Conservation (phyloP, 441 rosid genomes). For the Jatropha multifida region DNA sequence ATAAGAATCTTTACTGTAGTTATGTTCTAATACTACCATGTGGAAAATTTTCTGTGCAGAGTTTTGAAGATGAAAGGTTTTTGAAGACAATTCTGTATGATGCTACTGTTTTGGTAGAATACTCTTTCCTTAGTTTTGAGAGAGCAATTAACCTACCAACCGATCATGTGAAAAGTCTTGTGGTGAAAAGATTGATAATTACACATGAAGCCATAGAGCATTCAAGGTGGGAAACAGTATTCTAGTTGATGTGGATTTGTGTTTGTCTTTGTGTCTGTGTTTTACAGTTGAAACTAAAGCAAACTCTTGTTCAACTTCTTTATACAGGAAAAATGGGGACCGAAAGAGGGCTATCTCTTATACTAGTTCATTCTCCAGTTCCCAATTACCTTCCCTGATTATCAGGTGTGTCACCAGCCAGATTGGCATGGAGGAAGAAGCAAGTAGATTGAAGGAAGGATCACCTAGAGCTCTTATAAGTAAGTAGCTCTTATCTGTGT, state of each 20-base stretch:
- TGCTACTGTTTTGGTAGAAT: slow-evolving; percentile 48
- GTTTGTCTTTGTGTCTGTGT: background rate
- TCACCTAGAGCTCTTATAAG: slow-evolving; percentile 52
- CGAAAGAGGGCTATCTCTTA: slow-evolving; percentile 40
- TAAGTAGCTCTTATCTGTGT: slow-evolving; percentile 24
- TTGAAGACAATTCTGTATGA: slow-evolving; percentile 45
- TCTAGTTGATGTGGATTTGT: slow-evolving; percentile 8
- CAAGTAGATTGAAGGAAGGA: slow-evolving; percentile 28
- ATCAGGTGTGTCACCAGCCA: slow-evolving; percentile 33
- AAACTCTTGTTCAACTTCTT: slow-evolving; percentile 1
- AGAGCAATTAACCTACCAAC: slow-evolving; percentile 26
- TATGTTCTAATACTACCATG: background rate
- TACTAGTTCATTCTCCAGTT: slow-evolving; percentile 43
- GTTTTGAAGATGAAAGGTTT: slow-evolving; percentile 35
- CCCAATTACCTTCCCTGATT: slow-evolving; percentile 40
- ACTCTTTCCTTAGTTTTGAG: slow-evolving; percentile 39
- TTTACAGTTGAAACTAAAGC: background rate
- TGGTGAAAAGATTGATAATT: slow-evolving; percentile 43
- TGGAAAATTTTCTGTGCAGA: slow-evolving; percentile 34
- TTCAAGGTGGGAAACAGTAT: slow-evolving; percentile 36
- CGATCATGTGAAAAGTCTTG: slow-evolving; percentile 35
- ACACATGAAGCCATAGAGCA: slow-evolving; percentile 48
- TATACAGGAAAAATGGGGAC: slow-evolving; percentile 45
- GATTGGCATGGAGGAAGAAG: slow-evolving; percentile 33
- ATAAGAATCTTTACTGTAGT: background rate